Evolutionary conservation across 2,329 filamentous ascomycete species (phyloP), one percentile per base, ranked within the genome.

Genomic region (Macrophomina pseudophaseolina): DNA sequence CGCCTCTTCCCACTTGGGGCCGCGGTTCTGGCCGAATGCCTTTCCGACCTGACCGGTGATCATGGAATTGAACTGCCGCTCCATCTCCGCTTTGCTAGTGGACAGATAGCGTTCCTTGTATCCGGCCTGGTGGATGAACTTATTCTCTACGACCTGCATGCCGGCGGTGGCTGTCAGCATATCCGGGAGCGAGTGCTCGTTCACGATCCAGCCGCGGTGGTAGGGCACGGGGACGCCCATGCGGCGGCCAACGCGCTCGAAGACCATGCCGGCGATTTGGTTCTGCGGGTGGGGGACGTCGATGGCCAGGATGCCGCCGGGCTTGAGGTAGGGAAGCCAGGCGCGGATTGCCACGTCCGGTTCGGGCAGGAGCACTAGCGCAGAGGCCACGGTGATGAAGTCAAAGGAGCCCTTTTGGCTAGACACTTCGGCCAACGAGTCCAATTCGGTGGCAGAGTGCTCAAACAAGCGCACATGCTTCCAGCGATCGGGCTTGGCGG

Each of bases 201-300:
- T 73, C 42, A 73, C 70, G 48, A 78, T 77, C 73, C 77, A 79
- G 1, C 72, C 68, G 1, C 79, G 75, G 58, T 80, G 74, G 65
- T 77, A 80, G 8, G 76, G 76, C 5, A 80, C 70, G 0, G 72
- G 70, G 4, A 78, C 48, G 8, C 73, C 71, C 48, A 81, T 65
- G 28, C 71, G 72, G 8, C 73, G 69, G 33, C 75, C 78, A 0
- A 78, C 76, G 28, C 73, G 71, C 67, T 81, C 80, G 4, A 80
- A 69, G 1, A 76, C 74, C 64, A 79, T 78, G 5, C 77, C 77
- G n/a, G 73, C 70, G 5, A 79, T 70, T 11, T 78, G 69, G 40
- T 76, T 81, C 9, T 72, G 66, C 2, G 79, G 77, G 63, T 81
- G 78, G 7, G 78, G 77, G 6, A 75, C 75, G 68, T 82, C 80